A percentile compares a stretch with the other conserved stretches of the same genome.
Evolutionary conservation across 73 alveolate genomes (phyloP).

Genomic region (Paramecium sexaurelia): DNA sequence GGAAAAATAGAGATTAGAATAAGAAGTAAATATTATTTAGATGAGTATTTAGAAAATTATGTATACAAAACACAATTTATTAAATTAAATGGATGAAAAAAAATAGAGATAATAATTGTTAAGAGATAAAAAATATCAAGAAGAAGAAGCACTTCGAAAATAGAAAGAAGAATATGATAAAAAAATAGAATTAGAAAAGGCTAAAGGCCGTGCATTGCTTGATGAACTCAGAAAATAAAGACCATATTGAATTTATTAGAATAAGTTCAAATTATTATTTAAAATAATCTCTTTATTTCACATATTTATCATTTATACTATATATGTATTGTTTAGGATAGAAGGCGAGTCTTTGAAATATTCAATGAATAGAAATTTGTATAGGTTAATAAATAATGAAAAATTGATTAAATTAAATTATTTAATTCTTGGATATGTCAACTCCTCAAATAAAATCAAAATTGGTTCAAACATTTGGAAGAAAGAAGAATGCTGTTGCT

Average conservation of each 20-base stretch:
- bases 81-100: slow-evolving; percentile 43
- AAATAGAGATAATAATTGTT: not conserved
- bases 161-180: slow-evolving; percentile 19
- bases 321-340: not conserved
- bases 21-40: not conserved
- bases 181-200: slow-evolving; percentile 18
- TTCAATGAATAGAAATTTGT: not conserved
- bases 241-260: slow-evolving; percentile 11
- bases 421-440: slow-evolving; percentile 60
- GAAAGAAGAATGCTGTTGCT: slow-evolving; percentile 96
- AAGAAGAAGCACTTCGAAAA: slow-evolving; percentile 13
- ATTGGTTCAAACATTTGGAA: slow-evolving; percentile 94
- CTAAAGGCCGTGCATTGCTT: slow-evolving; percentile 3
- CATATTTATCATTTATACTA: not conserved
- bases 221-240: slow-evolving; percentile 38
- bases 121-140: not conserved
- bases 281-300: not conserved
- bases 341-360: not conserved
- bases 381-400: not conserved
- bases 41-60: not conserved
- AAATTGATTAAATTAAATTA: not conserved
- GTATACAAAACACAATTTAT: not conserved
- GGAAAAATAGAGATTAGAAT: not conserved
- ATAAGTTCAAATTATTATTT: not conserved
- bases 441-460: slow-evolving; percentile 49